phyloP scores from a whole-genome alignment of 768 basidiomycete genomes.

The Boletus patriciae region DNA sequence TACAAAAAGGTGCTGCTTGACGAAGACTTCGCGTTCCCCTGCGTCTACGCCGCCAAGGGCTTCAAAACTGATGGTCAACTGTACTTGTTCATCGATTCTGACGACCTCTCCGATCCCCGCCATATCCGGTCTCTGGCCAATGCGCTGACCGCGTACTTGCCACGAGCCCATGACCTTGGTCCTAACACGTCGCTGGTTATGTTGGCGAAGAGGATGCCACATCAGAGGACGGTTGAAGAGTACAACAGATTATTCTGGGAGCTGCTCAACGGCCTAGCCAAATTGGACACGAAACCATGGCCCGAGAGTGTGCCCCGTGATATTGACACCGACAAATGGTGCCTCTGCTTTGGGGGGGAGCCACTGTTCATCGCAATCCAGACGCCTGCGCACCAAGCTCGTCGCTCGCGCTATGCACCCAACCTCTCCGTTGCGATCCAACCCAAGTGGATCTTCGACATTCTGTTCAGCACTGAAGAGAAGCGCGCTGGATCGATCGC shows the following conservation, averaged over 20 bases:
- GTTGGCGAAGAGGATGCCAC: no score
- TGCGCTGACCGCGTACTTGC: slow-evolving; percentile 15
- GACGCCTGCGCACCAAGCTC: no score
- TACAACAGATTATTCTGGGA: slow-evolving; percentile 22
- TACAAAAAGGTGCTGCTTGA: slow-evolving; percentile 23
- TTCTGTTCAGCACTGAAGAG: no score
- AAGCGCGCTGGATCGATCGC: no score
- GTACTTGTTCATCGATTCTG: slow-evolving; percentile 25
- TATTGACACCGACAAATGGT: no score
- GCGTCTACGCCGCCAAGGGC: slow-evolving; percentile 24
- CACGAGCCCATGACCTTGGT: slow-evolving; percentile 17
- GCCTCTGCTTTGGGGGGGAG: no score
- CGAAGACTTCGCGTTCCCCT: slow-evolving; percentile 22
- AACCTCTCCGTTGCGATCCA: no score
- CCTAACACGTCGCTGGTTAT: slow-evolving; percentile 12
- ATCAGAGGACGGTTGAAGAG: no score
- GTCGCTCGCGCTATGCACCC: no score
- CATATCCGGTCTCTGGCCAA: slow-evolving; percentile 21
- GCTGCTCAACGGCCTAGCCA: slow-evolving; percentile 21
- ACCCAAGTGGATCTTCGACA: no score
- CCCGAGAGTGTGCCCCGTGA: no score
- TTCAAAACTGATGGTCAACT: slow-evolving; percentile 23
- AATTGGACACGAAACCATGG: slow-evolving; percentile 5
- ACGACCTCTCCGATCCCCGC: slow-evolving; percentile 22
- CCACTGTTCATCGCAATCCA: no score